Evolutionary conservation across 225 moss, liverwort and hornwort genomes (phyloP), one percentile per base, ranked within the genome.

Genomic region (Straminergon stramineum): DNA sequence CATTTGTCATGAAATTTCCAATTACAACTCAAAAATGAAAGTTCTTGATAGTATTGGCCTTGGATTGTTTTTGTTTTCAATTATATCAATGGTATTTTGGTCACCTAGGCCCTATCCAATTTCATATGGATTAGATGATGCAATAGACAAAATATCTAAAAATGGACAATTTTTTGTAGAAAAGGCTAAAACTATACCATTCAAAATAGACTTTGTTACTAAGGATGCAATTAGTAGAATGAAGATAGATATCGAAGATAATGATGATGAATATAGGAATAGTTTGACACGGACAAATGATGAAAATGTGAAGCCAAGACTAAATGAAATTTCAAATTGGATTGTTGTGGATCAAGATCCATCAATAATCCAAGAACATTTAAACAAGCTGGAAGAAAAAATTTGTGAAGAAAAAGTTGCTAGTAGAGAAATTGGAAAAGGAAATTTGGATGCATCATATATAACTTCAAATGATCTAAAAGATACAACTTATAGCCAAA

Each of bases 61-160:
- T 6, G 90, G 92, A 4, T 53, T 92, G 51, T 77, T 92, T 61
- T 63, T 90, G 22, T 9, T 90, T 35, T 90, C 92, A 28, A 67
- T 92, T 51, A 35, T 73, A 15, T 92, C 92, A 16, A 58, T 84
- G 5, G 13, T 92, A 51, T 80, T 86, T 22, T 92, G 88, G 92
- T 86, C 90, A 86, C 90, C 92, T 3, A 41, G 24, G 2, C 37
- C 51, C 26, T 52, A 41, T 79, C 74, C 26, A 41, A 9, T 52
- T 39, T 12, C 34, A 43, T 18, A 58, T 23, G 17, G 13, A 35
- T 31, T 57, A 4, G 24, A 43, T n/a, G 35, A 16, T 75, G 6
- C 3, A 20, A 35, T 52, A 5, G 7, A 80, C 3, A 78, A 27
- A 45, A 4, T 56, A 2, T 20, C 3, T 48, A 3, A 45, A 27